Conservation (phyloP, 345 rosid species). For the Brassica nigra region DNA sequence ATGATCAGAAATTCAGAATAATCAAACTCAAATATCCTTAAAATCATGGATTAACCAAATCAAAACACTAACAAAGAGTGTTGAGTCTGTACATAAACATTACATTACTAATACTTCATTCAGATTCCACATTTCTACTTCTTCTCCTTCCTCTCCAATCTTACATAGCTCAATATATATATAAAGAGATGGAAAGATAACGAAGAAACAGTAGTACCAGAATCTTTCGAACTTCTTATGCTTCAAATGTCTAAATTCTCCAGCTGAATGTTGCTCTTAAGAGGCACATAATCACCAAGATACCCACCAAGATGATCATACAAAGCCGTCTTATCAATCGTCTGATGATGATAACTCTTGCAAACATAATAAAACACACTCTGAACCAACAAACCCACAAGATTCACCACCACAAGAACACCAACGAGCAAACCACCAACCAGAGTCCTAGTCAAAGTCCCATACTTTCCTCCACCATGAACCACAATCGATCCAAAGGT, state of each 20-base stretch:
- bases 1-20: background rate
- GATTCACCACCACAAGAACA: conserved; percentile 80
- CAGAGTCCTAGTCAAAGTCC: conserved; percentile 62
- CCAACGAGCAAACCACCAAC: conserved; percentile 90
- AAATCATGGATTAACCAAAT: conserved; percentile 26
- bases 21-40: conserved; percentile 11
- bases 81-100: conserved; percentile 33
- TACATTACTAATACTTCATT: conserved; percentile 20
- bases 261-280: conserved; percentile 91
- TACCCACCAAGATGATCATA: conserved; percentile 95
- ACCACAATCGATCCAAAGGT: conserved; percentile 70
- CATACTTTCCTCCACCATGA: conserved; percentile 67
- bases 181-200: background rate
- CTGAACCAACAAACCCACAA: conserved; percentile 86
- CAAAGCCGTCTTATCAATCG: conserved; percentile 79
- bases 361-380: conserved; percentile 93
- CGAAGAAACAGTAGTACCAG: conserved; percentile 18
- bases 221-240: background rate
- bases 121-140: conserved; percentile 20
- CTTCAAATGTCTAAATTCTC: conserved; percentile 62
- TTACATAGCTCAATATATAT: conserved; percentile 7
- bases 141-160: conserved; percentile 19
- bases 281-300: conserved; percentile 96
- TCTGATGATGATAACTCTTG: conserved; percentile 91
- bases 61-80: conserved; percentile 24